Conservation (phyloP, 768 basidiomycete genomes). For the Lactarius hengduanensis region DNA sequence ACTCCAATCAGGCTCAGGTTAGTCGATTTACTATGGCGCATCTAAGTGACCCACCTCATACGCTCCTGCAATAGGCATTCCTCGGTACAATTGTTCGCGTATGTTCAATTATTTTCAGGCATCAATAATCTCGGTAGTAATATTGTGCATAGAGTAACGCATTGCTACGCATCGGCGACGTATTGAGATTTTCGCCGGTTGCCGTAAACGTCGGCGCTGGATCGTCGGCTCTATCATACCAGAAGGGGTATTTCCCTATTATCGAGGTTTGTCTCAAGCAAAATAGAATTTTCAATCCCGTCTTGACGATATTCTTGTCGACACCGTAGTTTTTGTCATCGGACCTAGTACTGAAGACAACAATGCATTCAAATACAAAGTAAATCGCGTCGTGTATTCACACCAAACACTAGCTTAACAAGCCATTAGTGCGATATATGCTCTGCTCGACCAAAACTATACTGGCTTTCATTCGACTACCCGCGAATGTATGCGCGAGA, state of each 20-base stretch:
- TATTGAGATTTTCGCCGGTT: constrained; percentile 33
- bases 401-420: neutral
- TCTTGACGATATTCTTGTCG: neutral
- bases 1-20: constrained; percentile 35
- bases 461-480: constrained; percentile 29
- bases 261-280: constrained; percentile 30
- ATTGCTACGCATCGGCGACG: constrained; percentile 35
- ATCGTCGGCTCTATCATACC: constrained; percentile 33
- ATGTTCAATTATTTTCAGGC: constrained; percentile 8
- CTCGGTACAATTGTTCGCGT: constrained; percentile 32
- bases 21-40: neutral
- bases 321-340: constrained; percentile 35
- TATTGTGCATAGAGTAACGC: constrained; percentile 31
- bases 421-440: constrained; percentile 29
- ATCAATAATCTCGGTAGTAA: neutral
- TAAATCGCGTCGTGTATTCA: constrained; percentile 12
- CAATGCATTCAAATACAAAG: constrained; percentile 36
- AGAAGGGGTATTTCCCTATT: constrained; percentile 36
- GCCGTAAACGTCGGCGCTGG: constrained; percentile 23
- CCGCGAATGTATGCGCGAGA: constrained; percentile 29
- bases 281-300: neutral
- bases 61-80: constrained; percentile 29
- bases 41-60: neutral
- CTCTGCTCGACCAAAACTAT: constrained; percentile 35
- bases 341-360: constrained; percentile 35